Evolutionary conservation across 2,329 filamentous ascomycete genomes (phyloP).

Genomic region (Ophiostoma novo-ulmi): DNA sequence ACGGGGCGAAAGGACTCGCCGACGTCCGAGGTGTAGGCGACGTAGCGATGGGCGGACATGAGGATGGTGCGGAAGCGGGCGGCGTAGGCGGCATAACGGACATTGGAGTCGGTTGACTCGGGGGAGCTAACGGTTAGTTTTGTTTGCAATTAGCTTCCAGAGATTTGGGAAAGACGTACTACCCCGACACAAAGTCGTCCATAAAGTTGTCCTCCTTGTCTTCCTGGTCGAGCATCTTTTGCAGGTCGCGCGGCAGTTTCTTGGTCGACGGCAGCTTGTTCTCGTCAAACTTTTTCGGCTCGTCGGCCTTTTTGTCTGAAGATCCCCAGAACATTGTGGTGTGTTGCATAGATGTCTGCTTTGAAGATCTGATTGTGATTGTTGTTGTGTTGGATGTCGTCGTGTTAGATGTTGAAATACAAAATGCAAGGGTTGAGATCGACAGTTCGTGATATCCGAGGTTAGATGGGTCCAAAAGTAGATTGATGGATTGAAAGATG

Average conservation of each 20-base stretch:
- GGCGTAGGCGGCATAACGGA: conserved; percentile 92
- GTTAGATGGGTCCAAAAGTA: background rate
- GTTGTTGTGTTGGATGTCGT: background rate
- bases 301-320: conserved; percentile 25
- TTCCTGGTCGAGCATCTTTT: conserved; percentile 53
- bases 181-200: conserved; percentile 71
- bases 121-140: conserved; percentile 48
- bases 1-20: conserved; percentile 94
- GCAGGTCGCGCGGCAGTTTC: conserved; percentile 51
- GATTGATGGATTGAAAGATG: background rate
- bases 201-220: conserved; percentile 67
- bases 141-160: background rate
- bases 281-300: conserved; percentile 37
- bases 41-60: conserved; percentile 85
- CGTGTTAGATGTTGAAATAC: background rate
- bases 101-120: conserved; percentile 75
- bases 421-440: background rate
- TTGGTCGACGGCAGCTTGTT: conserved; percentile 45
- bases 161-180: conserved; percentile 55
- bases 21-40: conserved; percentile 94
- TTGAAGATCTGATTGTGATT: background rate
- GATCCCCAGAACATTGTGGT: conserved; percentile 41
- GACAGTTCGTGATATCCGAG: conserved; percentile 1
- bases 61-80: conserved; percentile 80
- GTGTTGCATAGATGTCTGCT: background rate